Conservation (phyloP, 768 basidiomycete species). For the Rhizopogon vinicolor region DNA sequence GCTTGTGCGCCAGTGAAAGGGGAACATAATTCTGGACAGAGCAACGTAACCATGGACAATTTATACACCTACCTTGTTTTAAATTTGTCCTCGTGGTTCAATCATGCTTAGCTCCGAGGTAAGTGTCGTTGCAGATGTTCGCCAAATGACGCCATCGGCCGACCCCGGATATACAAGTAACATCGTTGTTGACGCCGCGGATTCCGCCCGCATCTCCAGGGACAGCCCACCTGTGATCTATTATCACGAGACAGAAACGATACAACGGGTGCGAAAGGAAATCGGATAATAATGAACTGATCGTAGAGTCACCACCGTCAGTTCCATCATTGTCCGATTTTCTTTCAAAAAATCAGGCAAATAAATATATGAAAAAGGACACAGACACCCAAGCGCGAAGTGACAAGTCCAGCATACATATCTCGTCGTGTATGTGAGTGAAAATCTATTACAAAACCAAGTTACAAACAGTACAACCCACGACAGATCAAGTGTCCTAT, state of each 20-base stretch:
- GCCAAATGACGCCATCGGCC: not conserved
- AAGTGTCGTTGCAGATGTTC: not conserved
- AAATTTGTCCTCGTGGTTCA: not conserved
- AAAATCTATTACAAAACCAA: conserved; percentile 1
- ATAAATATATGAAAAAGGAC: not conserved
- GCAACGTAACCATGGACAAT: not conserved
- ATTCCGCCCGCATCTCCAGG: not conserved
- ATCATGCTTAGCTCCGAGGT: not conserved
- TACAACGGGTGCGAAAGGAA: not conserved
- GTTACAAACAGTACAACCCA: not conserved
- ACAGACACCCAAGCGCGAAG: not conserved
- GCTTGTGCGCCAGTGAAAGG: too few relatives aligned
- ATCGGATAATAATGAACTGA: not conserved
- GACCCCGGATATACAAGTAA: too few relatives aligned
- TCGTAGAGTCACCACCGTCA: not conserved
- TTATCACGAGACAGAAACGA: not conserved
- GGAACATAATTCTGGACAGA: too few relatives aligned
- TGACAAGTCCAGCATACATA: not conserved
- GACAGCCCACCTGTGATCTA: not conserved
- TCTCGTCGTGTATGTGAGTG: not conserved
- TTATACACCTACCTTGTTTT: not conserved
- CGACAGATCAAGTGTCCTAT: not conserved
- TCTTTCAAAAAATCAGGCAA: not conserved
- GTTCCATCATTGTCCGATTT: not conserved
- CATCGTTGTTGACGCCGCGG: too few relatives aligned